Evolutionary conservation across 768 basidiomycete species (phyloP).

Genomic region (Gymnopilus junonius): DNA sequence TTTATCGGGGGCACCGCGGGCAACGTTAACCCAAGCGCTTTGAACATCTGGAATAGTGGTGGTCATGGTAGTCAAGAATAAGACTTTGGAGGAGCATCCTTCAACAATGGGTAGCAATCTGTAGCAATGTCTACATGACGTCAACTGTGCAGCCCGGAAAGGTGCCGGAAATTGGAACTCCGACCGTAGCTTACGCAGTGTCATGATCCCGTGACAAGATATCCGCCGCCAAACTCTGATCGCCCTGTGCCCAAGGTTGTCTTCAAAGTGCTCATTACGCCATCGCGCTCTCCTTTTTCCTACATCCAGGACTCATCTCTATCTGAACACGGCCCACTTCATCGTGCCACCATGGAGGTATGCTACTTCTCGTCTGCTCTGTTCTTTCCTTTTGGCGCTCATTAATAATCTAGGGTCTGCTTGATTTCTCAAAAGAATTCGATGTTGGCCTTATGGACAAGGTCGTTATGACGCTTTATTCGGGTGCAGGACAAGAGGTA

Average conservation of each 20-base stretch:
- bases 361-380: conserved; percentile 1
- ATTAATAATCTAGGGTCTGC: conserved; percentile 63
- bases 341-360: conserved; percentile 53
- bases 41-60: conserved; percentile 35
- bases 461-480: conserved; percentile 92
- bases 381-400: conserved; percentile 17
- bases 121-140: too few species aligned
- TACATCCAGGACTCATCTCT: conserved; percentile 20
- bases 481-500: conserved; percentile 84
- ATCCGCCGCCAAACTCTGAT: conserved; percentile 27
- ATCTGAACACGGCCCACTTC: conserved; percentile 17
- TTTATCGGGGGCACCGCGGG: conserved; percentile 34
- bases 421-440: conserved; percentile 94
- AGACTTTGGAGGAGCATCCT: background rate
- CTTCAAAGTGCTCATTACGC: conserved; percentile 28
- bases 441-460: conserved; percentile 93
- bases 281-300: conserved; percentile 24
- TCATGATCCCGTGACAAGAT: conserved; percentile 33
- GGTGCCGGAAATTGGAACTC: conserved; percentile 1
- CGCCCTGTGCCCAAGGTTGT: conserved; percentile 48
- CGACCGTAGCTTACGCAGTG: conserved; percentile 23
- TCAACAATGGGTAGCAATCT: too few species aligned
- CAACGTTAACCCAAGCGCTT: conserved; percentile 42
- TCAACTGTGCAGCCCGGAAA: background rate
- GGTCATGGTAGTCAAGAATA: background rate